Base-by-base conservation (phyloP, 345 rosid species). In the Durio zibethinus region DNA sequence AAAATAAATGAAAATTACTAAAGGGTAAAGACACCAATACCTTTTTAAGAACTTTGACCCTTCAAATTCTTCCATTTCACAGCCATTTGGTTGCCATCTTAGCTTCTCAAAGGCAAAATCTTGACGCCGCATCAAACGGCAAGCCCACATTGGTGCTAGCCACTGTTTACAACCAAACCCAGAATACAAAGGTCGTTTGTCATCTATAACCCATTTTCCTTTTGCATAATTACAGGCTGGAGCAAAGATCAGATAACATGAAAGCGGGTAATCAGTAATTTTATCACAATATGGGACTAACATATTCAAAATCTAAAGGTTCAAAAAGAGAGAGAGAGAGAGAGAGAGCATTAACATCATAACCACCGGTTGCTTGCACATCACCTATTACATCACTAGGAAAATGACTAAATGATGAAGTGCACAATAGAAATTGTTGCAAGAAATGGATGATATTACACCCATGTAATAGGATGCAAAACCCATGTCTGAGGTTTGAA, bases 111-210 rank as follows among this genome's bases (percentile, higher is more conserved):
- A 93, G 63, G 91, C 81, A 82, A 95, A 95, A 82, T 93, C 97
- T 75, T 82, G 87, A 53, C 98, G 96, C 79, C 92, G 94, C 85
- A 89, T 95, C 85, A 92, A 81, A 80, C 91, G 87, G 82, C 99
- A 93, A 25, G 99, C 97, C 99, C 99, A 95, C 98, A 90, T 93
- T 27, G 72, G 73, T 31, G 99, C 92, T 76, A 95, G 89, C 99
- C 98, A 95, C 59, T 86, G 93, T 83, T 93, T 95, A 83, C 99
- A 93, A 63, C 70, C 79, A 76, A 82, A 84, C 66, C 99, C 99
- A 20, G 98, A 92, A 83, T 95, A 95, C 64, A 92, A 69, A 69
- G 92, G 93, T 71, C 87, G 86, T 43, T 64, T 79, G 33, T 88
- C 87, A 84, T 95, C 99, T 76, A 90, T 81, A 52, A 93, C 91